These are phyloP conservation scores for Metarhizium guizhouense DNA, from an alignment of 2,329 filamentous ascomycete genomes.

Conservation along the genomic window DNA sequence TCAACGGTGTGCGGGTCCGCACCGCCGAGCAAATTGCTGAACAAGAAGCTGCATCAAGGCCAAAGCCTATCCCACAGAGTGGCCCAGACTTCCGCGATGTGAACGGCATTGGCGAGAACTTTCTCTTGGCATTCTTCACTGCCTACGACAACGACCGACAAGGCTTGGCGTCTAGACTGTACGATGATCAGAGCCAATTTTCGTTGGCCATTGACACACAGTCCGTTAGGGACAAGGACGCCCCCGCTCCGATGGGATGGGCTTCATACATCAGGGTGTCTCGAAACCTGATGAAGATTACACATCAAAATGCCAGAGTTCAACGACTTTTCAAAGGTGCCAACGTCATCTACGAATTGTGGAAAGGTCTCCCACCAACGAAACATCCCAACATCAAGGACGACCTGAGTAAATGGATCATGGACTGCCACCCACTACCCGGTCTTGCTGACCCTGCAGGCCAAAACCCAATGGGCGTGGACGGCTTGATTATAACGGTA, in stretches of 20 bases:
- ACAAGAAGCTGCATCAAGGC: slow-evolving; percentile 36
- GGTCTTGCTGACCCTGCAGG: slow-evolving; percentile 62
- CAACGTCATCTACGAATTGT: slow-evolving; percentile 56
- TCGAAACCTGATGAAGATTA: slow-evolving; percentile 67
- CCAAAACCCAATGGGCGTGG: slow-evolving; percentile 56
- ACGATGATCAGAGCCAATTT: slow-evolving; percentile 68
- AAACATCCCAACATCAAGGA: slow-evolving; percentile 63
- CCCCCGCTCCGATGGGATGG: slow-evolving; percentile 50
- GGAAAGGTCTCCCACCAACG: slow-evolving; percentile 62
- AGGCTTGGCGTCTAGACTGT: slow-evolving; percentile 55
- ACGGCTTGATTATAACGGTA: slow-evolving; percentile 69
- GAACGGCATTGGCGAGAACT: slow-evolving; percentile 63
- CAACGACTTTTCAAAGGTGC: slow-evolving; percentile 58
- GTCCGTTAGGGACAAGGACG: slow-evolving; percentile 39
- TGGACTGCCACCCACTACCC: slow-evolving; percentile 70
- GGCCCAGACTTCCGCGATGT: slow-evolving; percentile 67
- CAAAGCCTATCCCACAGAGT: slow-evolving; percentile 52
- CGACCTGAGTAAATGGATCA: slow-evolving; percentile 64
- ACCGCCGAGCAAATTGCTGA: slow-evolving; percentile 61
- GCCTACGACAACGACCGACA: slow-evolving; percentile 65
- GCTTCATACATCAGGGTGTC: slow-evolving; percentile 67
- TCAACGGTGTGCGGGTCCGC: slow-evolving; percentile 69
- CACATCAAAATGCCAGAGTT: slow-evolving; percentile 47
- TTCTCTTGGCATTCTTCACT: slow-evolving; percentile 64
- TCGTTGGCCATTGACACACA: slow-evolving; percentile 63